phyloP scores from a whole-genome alignment of 2,329 filamentous ascomycete species.

The Alternaria atra region DNA sequence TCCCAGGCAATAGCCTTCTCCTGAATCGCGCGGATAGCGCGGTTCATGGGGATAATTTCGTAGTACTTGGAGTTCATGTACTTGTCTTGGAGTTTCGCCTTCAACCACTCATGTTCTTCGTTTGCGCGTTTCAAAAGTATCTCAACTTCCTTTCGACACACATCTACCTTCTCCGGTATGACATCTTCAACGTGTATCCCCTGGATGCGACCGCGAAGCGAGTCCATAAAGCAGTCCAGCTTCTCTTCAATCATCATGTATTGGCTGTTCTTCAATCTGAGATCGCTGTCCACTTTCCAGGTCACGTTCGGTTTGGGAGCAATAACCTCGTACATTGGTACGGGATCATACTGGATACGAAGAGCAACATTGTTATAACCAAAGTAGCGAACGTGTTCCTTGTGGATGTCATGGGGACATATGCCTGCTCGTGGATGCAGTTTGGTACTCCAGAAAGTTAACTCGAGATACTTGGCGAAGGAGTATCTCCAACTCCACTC shows the following conservation, averaged over 20 bases:
- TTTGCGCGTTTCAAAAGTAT: constrained; percentile 78
- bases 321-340: constrained; percentile 92
- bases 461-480: constrained; percentile 96
- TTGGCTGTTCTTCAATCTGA: constrained; percentile 91
- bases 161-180: constrained; percentile 82
- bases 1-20: constrained; percentile 96
- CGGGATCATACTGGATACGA: constrained; percentile 89
- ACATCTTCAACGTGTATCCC: constrained; percentile 93
- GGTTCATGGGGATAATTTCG: constrained; percentile 93
- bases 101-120: constrained; percentile 79
- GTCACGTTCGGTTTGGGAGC: constrained; percentile 90
- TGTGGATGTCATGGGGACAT: constrained; percentile 91
- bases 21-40: constrained; percentile 86
- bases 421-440: constrained; percentile 76
- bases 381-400: constrained; percentile 92
- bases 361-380: constrained; percentile 85
- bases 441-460: constrained; percentile 93
- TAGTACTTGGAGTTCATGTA: constrained; percentile 97
- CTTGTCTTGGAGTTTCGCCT: constrained; percentile 82
- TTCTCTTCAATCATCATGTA: constrained; percentile 82
- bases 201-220: constrained; percentile 82
- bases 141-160: constrained; percentile 84
- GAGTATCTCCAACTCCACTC: constrained; percentile 97
- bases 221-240: constrained; percentile 85
- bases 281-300: constrained; percentile 96